Conservation (phyloP, 208 protist genomes). For the Lotmaria passim region DNA sequence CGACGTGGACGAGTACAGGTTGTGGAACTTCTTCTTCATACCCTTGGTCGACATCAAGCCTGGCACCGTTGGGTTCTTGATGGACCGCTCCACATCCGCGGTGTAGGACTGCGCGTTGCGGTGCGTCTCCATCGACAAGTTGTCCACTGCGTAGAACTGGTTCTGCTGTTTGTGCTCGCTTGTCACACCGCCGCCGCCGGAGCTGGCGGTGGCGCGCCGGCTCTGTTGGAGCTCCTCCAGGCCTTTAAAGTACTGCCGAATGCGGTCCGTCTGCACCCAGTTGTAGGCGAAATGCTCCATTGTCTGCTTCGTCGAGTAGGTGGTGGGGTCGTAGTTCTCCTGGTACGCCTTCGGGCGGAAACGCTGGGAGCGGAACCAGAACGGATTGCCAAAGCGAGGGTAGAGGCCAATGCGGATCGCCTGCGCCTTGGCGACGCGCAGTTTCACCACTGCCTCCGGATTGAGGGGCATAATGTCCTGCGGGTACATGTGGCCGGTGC, state of each 20-base stretch:
- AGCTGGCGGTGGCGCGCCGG: slow-evolving; percentile 39
- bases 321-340: slow-evolving; percentile 89
- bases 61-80: slow-evolving; percentile 89
- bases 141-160: slow-evolving; percentile 71
- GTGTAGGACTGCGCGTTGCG: slow-evolving; percentile 65
- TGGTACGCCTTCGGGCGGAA: slow-evolving; percentile 88
- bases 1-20: slow-evolving; percentile 88
- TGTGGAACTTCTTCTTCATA: slow-evolving; percentile 94
- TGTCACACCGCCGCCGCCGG: slow-evolving; percentile 57
- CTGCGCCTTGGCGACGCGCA: slow-evolving; percentile 82
- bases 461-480: slow-evolving; percentile 87
- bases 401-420: slow-evolving; percentile 90
- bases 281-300: slow-evolving; percentile 93
- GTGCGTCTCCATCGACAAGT: slow-evolving; percentile 59
- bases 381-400: slow-evolving; percentile 90
- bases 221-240: slow-evolving; percentile 58
- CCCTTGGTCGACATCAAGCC: slow-evolving; percentile 91
- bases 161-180: slow-evolving; percentile 80
- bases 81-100: slow-evolving; percentile 66
- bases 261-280: slow-evolving; percentile 89
- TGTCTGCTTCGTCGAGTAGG: slow-evolving; percentile 89
- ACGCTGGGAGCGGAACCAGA: slow-evolving; percentile 86
- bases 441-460: slow-evolving; percentile 84
- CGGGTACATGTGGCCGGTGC: slow-evolving; percentile 90
- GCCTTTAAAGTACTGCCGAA: slow-evolving; percentile 82